Evolutionary conservation across 2,329 filamentous ascomycete genomes (phyloP).

Genomic region (Xylaria sp.): DNA sequence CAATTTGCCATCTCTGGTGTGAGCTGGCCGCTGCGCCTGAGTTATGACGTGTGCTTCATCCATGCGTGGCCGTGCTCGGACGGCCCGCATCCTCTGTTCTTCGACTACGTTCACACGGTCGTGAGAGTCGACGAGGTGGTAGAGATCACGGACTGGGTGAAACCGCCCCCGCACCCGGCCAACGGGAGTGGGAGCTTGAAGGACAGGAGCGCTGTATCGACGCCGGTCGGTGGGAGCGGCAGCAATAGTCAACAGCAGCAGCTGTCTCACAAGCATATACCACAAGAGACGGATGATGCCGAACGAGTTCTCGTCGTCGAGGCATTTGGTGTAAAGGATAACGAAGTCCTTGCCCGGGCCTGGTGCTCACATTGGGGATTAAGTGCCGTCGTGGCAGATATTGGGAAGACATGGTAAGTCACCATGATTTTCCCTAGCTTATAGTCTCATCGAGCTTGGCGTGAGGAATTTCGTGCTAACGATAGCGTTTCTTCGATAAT

Average conservation of each 20-base stretch:
- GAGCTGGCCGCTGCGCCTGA: slow-evolving; percentile 71
- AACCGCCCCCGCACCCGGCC: slow-evolving; percentile 43
- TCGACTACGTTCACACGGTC: slow-evolving; percentile 72
- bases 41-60: slow-evolving; percentile 74
- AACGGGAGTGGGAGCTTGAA: slow-evolving; percentile 38
- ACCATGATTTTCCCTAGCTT: neutral
- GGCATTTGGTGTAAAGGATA: slow-evolving; percentile 77
- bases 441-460: neutral
- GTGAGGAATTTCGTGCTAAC: slow-evolving; percentile 36
- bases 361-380: slow-evolving; percentile 83
- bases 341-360: slow-evolving; percentile 79
- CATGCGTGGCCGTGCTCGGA: slow-evolving; percentile 72
- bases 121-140: slow-evolving; percentile 74
- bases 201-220: slow-evolving; percentile 42
- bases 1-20: slow-evolving; percentile 72
- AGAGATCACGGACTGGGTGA: slow-evolving; percentile 73
- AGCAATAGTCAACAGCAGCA: slow-evolving; percentile 26
- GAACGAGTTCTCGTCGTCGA: slow-evolving; percentile 78
- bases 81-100: slow-evolving; percentile 76
- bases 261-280: slow-evolving; percentile 31
- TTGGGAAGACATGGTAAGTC: slow-evolving; percentile 73
- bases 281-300: slow-evolving; percentile 60
- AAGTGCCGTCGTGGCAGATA: slow-evolving; percentile 75
- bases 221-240: slow-evolving; percentile 42
- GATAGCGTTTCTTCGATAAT: neutral